Percentiles rank a stretch among this genome's conserved stretches.
Conservation (phyloP, 805 yeast genomes). For the Candida rishiriensis region DNA sequence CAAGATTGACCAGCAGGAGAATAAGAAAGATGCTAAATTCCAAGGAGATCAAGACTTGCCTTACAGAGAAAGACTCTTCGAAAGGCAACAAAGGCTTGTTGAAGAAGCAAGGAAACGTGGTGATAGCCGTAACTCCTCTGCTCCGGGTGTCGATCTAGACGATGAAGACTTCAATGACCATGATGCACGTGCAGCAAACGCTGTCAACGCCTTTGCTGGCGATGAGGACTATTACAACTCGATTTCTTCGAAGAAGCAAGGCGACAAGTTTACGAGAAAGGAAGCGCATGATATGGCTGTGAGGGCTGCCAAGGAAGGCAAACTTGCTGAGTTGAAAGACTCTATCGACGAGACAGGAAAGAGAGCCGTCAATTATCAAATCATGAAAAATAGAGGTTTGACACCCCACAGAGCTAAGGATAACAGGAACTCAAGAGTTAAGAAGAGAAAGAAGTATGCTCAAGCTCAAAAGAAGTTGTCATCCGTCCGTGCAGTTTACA, state of each 20-base stretch:
- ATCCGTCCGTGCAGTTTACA: slow-evolving; percentile 86
- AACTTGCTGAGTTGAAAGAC: slow-evolving; percentile 65
- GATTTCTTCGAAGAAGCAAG: slow-evolving; percentile 43
- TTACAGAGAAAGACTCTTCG: slow-evolving; percentile 83
- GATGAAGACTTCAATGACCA: slow-evolving; percentile 44
- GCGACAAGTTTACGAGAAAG: slow-evolving; percentile 50
- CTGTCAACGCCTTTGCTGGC: slow-evolving; percentile 32
- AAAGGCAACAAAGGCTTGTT: slow-evolving; percentile 79
- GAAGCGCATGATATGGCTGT: slow-evolving; percentile 67
- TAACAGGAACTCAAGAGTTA: slow-evolving; percentile 91
- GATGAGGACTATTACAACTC: slow-evolving; percentile 57
- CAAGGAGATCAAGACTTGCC: slow-evolving; percentile 91
- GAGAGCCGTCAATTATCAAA: slow-evolving; percentile 93
- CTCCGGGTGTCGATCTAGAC: slow-evolving; percentile 52
- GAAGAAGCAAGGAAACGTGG: slow-evolving; percentile 92
- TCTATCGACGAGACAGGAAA: slow-evolving; percentile 75
- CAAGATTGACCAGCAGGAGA: slow-evolving; percentile 82
- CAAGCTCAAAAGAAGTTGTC: slow-evolving; percentile 90
- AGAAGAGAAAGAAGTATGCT: slow-evolving; percentile 96
- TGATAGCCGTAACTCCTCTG: slow-evolving; percentile 38
- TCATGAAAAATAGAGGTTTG: slow-evolving; percentile 92
- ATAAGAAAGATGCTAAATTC: slow-evolving; percentile 52
- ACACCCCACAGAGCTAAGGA: slow-evolving; percentile 92
- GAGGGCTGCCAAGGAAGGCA: slow-evolving; percentile 80
- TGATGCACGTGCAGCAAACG: slow-evolving; percentile 25